Evolutionary conservation across 2,329 filamentous ascomycete species (phyloP).

Genomic region (Beauveria sp.): DNA sequence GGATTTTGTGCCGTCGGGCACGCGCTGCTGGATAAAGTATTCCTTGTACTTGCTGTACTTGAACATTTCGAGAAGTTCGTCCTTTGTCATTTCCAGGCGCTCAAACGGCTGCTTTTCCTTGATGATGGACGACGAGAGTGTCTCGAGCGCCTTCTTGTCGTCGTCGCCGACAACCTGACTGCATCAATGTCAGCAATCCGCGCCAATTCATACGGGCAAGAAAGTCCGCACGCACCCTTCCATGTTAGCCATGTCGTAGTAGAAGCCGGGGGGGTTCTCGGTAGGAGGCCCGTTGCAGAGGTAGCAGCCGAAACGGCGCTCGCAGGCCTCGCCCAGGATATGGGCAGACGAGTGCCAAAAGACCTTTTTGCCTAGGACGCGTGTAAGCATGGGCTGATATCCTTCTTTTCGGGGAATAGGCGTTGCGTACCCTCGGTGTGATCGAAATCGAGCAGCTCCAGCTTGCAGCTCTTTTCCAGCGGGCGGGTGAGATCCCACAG

Average conservation of each 20-base stretch:
- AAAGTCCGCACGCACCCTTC: slow-evolving; percentile 21
- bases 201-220: too few species aligned
- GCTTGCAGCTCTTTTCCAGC: slow-evolving; percentile 76
- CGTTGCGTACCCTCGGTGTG: slow-evolving; percentile 26
- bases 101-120: slow-evolving; percentile 97
- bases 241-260: slow-evolving; percentile 83
- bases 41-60: slow-evolving; percentile 97
- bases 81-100: slow-evolving; percentile 80
- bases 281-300: slow-evolving; percentile 92
- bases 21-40: slow-evolving; percentile 69
- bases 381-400: not conserved
- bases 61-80: slow-evolving; percentile 90
- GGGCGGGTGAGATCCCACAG: slow-evolving; percentile 92
- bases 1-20: slow-evolving; percentile 79
- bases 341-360: slow-evolving; percentile 98
- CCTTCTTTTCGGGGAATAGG: too few species aligned
- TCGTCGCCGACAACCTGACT: slow-evolving; percentile 63
- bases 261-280: slow-evolving; percentile 70
- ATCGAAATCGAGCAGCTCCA: slow-evolving; percentile 80
- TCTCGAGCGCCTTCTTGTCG: slow-evolving; percentile 83
- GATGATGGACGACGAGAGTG: slow-evolving; percentile 74
- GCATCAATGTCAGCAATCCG: slow-evolving; percentile 29
- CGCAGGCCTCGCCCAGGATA: slow-evolving; percentile 88
- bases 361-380: slow-evolving; percentile 68
- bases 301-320: slow-evolving; percentile 83